Base-by-base conservation (phyloP, 108 stramenopile species). In the Conticribra guillardii region DNA sequence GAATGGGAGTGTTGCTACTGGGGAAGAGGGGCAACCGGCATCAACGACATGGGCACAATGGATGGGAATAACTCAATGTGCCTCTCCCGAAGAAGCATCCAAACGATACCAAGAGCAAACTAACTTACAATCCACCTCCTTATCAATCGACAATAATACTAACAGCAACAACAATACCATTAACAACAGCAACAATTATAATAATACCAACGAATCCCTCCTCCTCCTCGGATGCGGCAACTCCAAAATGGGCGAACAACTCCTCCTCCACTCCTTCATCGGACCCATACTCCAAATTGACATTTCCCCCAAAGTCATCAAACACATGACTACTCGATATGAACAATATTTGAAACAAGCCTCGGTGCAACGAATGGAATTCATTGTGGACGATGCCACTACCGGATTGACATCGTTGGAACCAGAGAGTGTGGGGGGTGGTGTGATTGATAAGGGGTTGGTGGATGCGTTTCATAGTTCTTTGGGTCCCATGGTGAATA, bases 181-280 rank as follows among this genome's bases (percentile, higher is more conserved):
- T 41, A 5, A 41, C 11, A 67, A 45, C 21, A 30, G 24, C 31
- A 14, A 28, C 22, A 67, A 70, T 0, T 60, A 81, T 2, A 64
- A 73, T 21, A 41, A 63, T 11, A 47, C 50, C 18, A 68, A 86
- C 32, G 82, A 86, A 57, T 58, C 89, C 0, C 81, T 93, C 52
- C 59, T 93, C 24, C 79, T 93, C 49, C 61, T 93, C 14, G 92
- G 92, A 18, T 93, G 89, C 50, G 92, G 92, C 0, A 90, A 86
- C 50, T 89, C 88, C 27, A 82, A 78, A 64, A 28, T 94, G 27
- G 93, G 93, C 1, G 85, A 89, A 56, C 84, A 94, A 27, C 74
- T 94, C 76, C 61, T 85, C 15, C 53, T 46, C 1, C 22, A 74
- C 32, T 76, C 69, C 48, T 81, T 75, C 28, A 48, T 74, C 11